Conservation (phyloP, 345 rosid genomes). For the Dimocarpus longan region DNA sequence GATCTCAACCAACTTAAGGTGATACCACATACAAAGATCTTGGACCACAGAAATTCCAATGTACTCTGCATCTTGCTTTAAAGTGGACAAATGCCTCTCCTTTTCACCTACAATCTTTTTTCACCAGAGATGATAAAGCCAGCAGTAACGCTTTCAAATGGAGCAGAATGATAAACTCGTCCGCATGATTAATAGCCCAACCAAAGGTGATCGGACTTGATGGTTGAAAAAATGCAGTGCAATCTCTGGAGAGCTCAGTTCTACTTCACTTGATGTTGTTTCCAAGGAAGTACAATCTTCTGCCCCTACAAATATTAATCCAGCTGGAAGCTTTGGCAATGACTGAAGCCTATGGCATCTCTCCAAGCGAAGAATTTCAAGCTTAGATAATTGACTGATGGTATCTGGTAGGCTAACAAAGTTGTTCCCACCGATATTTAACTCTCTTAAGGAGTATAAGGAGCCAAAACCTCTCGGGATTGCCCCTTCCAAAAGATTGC, state of each 20-base stretch:
- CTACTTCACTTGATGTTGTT: neutral
- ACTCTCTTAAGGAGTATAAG: neutral
- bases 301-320: neutral
- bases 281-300: constrained; percentile 8
- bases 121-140: too few species aligned
- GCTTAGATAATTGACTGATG: neutral
- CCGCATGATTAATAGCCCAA: too few species aligned
- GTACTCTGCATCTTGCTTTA: too few species aligned
- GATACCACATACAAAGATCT: too few species aligned
- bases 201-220: too few species aligned
- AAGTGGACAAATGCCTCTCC: too few species aligned
- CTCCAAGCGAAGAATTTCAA: constrained; percentile 9
- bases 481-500: neutral
- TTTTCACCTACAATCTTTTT: too few species aligned
- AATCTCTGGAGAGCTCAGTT: neutral
- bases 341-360: neutral
- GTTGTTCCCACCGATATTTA: neutral
- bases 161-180: too few species aligned
- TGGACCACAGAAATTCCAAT: too few species aligned
- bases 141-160: too few species aligned
- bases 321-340: neutral
- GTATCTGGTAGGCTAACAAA: neutral
- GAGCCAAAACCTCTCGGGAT: neutral
- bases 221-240: neutral
- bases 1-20: too few species aligned